A percentile compares a stretch with the other conserved stretches of the same genome.
Evolutionary conservation across 306 rosid species (phyloP).

Genomic region (Castanea mollissima): DNA sequence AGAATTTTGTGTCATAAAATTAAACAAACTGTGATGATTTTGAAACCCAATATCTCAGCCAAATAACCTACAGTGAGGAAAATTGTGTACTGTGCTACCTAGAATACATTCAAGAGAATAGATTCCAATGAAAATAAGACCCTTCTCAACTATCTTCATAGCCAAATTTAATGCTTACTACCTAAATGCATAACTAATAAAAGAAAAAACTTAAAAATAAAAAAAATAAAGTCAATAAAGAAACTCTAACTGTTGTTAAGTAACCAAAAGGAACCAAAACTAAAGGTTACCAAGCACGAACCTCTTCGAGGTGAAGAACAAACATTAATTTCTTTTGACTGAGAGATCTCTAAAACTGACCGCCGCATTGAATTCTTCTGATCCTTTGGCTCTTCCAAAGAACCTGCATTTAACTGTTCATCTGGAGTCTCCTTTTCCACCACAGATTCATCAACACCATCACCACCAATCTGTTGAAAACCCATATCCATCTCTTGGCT

Average conservation of each 20-base stretch:
- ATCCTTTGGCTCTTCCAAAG: constrained; percentile 23
- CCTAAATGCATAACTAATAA: neutral
- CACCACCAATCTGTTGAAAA: constrained; percentile 28
- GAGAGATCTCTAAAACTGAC: constrained; percentile 26
- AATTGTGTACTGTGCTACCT: neutral
- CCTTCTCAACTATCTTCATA: neutral
- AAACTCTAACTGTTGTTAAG: constrained; percentile 7
- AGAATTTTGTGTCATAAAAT: neutral
- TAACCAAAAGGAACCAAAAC: constrained; percentile 12
- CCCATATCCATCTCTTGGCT: constrained; percentile 22
- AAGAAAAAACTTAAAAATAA: neutral
- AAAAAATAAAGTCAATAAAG: neutral
- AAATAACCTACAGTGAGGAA: neutral
- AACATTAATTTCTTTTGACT: constrained; percentile 26
- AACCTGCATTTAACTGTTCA: constrained; percentile 23
- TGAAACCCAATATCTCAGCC: neutral
- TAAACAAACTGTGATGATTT: neutral
- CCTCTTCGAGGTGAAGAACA: constrained; percentile 48
- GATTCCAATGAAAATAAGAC: neutral
- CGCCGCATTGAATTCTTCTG: constrained; percentile 11
- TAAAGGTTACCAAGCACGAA: constrained; percentile 28
- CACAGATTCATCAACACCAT: constrained; percentile 15
- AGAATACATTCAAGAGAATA: neutral
- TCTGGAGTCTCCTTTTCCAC: constrained; percentile 12
- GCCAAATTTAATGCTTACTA: neutral